phyloP scores from a whole-genome alignment of 202 grass and related monocot species.

The Hordeum pubiflorum region DNA sequence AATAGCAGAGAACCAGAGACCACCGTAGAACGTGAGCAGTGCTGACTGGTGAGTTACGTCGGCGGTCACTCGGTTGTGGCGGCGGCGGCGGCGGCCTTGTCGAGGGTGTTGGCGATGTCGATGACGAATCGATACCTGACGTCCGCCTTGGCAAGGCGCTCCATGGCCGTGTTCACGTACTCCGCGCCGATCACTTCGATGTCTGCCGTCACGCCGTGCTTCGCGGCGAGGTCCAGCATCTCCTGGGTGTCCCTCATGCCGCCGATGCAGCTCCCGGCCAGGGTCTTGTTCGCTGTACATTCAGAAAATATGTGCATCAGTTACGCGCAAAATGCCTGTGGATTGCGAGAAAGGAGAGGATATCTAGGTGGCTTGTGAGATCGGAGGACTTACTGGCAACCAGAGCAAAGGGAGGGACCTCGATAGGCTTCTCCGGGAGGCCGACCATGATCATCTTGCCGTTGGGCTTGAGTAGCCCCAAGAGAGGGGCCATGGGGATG shows the following conservation, averaged over 20 bases:
- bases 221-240: conserved; percentile 67
- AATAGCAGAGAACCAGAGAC: not conserved
- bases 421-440: conserved; percentile 52
- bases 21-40: not conserved
- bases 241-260: conserved; percentile 74
- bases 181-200: conserved; percentile 55
- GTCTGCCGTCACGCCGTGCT: conserved; percentile 67
- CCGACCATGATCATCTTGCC: conserved; percentile 78
- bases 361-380: too few species aligned
- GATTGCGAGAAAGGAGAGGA: not conserved
- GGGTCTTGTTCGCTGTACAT: conserved; percentile 30
- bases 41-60: not conserved
- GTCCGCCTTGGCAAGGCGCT: conserved; percentile 52
- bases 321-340: not conserved
- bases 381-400: conserved; percentile 25
- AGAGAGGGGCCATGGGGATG: conserved; percentile 32
- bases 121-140: conserved; percentile 78
- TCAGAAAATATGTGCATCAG: not conserved
- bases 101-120: conserved; percentile 57
- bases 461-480: conserved; percentile 46
- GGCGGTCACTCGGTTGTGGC: not conserved
- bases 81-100: conserved; percentile 34
- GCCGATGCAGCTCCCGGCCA: conserved; percentile 59
- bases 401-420: conserved; percentile 55
- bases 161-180: conserved; percentile 49